phyloP scores from a whole-genome alignment of 805 yeast species.

The Saccharomyces kudriavzevii region DNA sequence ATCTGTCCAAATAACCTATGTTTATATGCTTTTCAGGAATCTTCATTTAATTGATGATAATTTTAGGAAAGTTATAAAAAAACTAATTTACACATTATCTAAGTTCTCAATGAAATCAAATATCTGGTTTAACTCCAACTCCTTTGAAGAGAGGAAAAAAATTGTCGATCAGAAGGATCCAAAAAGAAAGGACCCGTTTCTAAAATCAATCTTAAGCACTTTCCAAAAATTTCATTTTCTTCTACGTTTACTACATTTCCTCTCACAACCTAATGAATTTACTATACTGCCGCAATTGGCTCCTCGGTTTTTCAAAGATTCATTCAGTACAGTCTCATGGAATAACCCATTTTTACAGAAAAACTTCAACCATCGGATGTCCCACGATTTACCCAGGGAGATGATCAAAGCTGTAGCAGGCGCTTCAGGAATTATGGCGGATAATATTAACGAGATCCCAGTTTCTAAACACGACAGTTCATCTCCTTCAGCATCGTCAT shows the following conservation, averaged over 20 bases:
- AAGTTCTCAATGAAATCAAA: conserved; percentile 57
- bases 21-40: not conserved
- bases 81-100: conserved; percentile 45
- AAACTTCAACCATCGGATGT: not conserved
- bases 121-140: conserved; percentile 37
- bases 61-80: conserved; percentile 28
- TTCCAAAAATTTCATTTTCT: conserved; percentile 18
- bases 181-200: not conserved
- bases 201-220: not conserved
- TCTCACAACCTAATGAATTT: conserved; percentile 10
- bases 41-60: not conserved
- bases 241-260: conserved; percentile 18
- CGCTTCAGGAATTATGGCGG: conserved; percentile 26
- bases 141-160: not conserved
- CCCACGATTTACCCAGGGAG: not conserved
- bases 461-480: not conserved
- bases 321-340: conserved; percentile 34
- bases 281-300: conserved; percentile 47
- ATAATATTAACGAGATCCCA: conserved; percentile 2
- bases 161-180: not conserved
- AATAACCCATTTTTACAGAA: not conserved
- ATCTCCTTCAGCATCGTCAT: not conserved
- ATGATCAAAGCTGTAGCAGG: not conserved
- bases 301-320: conserved; percentile 55
- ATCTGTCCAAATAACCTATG: not conserved